These are phyloP conservation scores for Annulohypoxylon nitens DNA, from an alignment of 495 filamentous ascomycete species.

Conservation along the genomic window DNA sequence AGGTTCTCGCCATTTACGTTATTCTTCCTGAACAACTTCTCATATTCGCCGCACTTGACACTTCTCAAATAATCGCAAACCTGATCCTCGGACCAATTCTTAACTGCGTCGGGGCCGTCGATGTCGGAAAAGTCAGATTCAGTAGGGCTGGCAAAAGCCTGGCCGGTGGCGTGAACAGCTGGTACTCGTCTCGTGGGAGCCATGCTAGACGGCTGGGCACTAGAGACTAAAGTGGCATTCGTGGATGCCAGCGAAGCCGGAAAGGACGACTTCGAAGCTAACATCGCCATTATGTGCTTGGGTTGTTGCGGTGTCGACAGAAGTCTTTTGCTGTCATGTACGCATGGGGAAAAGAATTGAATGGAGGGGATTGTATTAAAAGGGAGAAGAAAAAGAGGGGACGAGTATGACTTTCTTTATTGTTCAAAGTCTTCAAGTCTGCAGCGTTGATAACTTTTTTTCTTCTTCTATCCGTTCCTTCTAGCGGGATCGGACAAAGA, in stretches of 20 bases:
- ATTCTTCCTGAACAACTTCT: slow-evolving; percentile 89
- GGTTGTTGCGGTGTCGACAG: slow-evolving; percentile 26
- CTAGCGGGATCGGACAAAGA: slow-evolving; percentile 36
- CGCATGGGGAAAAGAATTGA: slow-evolving; percentile 44
- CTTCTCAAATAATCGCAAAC: slow-evolving; percentile 91
- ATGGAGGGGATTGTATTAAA: slow-evolving; percentile 9
- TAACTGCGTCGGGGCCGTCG: slow-evolving; percentile 66
- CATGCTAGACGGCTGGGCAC: slow-evolving; percentile 66
- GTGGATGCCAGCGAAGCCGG: slow-evolving; percentile 71
- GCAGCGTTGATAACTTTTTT: neutral
- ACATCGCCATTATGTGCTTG: slow-evolving; percentile 74
- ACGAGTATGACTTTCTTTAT: slow-evolving; percentile 26
- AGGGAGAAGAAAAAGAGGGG: slow-evolving; percentile 4
- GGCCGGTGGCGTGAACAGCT: slow-evolving; percentile 69
- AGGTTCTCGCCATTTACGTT: slow-evolving; percentile 97
- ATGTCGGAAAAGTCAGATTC: slow-evolving; percentile 95
- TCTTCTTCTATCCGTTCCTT: slow-evolving; percentile 1
- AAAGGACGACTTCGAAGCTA: slow-evolving; percentile 88
- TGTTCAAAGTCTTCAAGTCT: slow-evolving; percentile 4
- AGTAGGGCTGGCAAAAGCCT: slow-evolving; percentile 85
- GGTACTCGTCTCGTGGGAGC: slow-evolving; percentile 67
- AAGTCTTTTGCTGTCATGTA: slow-evolving; percentile 20
- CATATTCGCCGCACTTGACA: slow-evolving; percentile 94
- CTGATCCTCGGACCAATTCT: slow-evolving; percentile 89
- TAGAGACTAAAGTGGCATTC: slow-evolving; percentile 65